Evolutionary conservation across 768 basidiomycete genomes (phyloP), one percentile per base, ranked within the genome.

Genomic region (Macrolepiota fuliginosa): DNA sequence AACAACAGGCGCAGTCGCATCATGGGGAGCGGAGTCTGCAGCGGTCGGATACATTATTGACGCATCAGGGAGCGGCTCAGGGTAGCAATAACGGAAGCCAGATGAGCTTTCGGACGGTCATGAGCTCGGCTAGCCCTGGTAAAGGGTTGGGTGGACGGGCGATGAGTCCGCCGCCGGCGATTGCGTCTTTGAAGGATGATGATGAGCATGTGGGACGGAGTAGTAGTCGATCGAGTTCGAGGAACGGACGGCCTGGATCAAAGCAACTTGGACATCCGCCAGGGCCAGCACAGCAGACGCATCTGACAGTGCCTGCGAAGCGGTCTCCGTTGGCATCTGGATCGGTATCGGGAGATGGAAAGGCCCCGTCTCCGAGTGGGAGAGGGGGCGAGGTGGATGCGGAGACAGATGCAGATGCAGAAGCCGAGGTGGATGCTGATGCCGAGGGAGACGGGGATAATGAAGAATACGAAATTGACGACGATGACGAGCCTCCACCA

Each of bases 351-450:
- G 66, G 49, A 55, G 69, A 68, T 46, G 68, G 64, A 22, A 70
- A 62, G 17, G 70, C 70, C 11, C 61, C 58, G 47, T 70, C 73
- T 27, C 70, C 69, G n/a, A 68, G 69, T 45, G 66, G 68, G 6
- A 65, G 66, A 37, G 68, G 63, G 42, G 68, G 63, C 58, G 63
- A 62, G 58, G 65, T 15, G 47, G 67, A 60, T 55, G 64, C 61
- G 47, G 67, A 66, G 68, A 72, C 62, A 57, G 73, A 68, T 66
- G 72, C 70, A 2, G 73, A 74, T 15, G 76, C 73, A 32, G 71
- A 65, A 6, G 74, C 70, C 49, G 73, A 72, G 15, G 72, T 71
- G 27, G 71, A 65, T 50, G 70, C 66, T 19, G 71, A 63, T 17
- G 64, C 62, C 1, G 64, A 70, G 45, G 72, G 65, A 63, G 73